Evolutionary conservation across 805 yeast species (phyloP).

Genomic region (Torulaspora indica): DNA sequence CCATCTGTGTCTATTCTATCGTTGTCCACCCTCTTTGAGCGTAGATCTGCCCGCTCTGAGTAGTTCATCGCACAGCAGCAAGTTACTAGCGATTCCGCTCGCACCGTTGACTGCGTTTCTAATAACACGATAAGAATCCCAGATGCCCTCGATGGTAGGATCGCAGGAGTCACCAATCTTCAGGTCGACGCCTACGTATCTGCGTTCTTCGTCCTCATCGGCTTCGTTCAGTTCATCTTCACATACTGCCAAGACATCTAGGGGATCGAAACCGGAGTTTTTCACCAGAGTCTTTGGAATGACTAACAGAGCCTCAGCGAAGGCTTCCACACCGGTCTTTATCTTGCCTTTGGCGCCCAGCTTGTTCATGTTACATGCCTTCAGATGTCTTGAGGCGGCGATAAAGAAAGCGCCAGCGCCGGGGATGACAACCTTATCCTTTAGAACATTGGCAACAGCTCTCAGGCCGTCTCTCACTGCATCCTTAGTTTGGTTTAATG

Average conservation of each 20-base stretch:
- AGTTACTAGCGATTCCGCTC: slow-evolving; percentile 87
- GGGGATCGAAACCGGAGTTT: slow-evolving; percentile 89
- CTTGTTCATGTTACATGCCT: slow-evolving; percentile 45
- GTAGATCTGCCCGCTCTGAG: slow-evolving; percentile 96
- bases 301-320: slow-evolving; percentile 84
- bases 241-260: slow-evolving; percentile 82
- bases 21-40: slow-evolving; percentile 57
- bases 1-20: slow-evolving; percentile 12
- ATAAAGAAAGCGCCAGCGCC: slow-evolving; percentile 97
- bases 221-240: slow-evolving; percentile 55
- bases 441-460: slow-evolving; percentile 86
- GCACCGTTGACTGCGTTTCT: slow-evolving; percentile 92
- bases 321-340: slow-evolving; percentile 88
- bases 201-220: slow-evolving; percentile 64
- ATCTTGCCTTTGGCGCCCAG: slow-evolving; percentile 73
- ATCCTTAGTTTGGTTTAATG: slow-evolving; percentile 87
- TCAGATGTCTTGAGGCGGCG: slow-evolving; percentile 68
- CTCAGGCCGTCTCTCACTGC: slow-evolving; percentile 97
- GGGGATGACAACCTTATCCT: slow-evolving; percentile 80
- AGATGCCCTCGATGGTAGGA: slow-evolving; percentile 88
- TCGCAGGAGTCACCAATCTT: slow-evolving; percentile 93
- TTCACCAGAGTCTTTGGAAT: slow-evolving; percentile 90
- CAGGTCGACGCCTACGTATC: slow-evolving; percentile 85
- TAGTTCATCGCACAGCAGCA: slow-evolving; percentile 90
- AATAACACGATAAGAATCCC: slow-evolving; percentile 93